A percentile compares a stretch with the other conserved stretches of the same genome.
phyloP scores from a whole-genome alignment of 2,329 filamentous ascomycete species.

The Monosporascus sp. region DNA sequence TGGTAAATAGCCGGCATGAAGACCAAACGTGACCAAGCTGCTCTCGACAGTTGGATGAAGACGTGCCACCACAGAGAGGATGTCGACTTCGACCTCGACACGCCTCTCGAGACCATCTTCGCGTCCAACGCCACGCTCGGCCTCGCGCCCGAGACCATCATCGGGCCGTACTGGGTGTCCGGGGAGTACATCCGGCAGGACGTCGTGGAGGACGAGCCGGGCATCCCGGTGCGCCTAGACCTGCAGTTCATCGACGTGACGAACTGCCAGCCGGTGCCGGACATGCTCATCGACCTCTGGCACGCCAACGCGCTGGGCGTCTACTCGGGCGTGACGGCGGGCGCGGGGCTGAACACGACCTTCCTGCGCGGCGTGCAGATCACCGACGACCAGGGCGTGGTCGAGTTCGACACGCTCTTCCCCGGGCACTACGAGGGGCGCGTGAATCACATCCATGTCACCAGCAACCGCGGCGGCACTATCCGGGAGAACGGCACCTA shows the following conservation, averaged over 20 bases:
- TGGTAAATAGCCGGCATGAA: constrained; percentile 11
- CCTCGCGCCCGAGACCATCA: constrained; percentile 17
- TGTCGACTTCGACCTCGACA: constrained; percentile 13
- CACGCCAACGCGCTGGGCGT: constrained; percentile 36
- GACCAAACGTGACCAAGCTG: constrained; percentile 14
- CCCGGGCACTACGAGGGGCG: constrained; percentile 42
- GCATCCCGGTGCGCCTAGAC: constrained; percentile 31
- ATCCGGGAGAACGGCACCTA: constrained; percentile 44
- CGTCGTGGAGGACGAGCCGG: constrained; percentile 27
- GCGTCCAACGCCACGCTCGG: constrained; percentile 15
- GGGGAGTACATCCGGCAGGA: constrained; percentile 30
- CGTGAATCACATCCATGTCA: constrained; percentile 33
- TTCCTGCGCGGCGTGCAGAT: constrained; percentile 40
- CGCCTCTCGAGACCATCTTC: constrained; percentile 15
- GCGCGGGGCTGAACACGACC: constrained; percentile 34
- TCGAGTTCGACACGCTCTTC: constrained; percentile 37
- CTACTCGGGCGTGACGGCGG: constrained; percentile 32
- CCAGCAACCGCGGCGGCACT: constrained; percentile 21
- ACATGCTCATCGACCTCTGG: constrained; percentile 31
- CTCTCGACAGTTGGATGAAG: constrained; percentile 13
- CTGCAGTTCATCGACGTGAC: constrained; percentile 30
- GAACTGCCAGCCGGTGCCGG: constrained; percentile 26
- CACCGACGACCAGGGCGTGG: constrained; percentile 35
- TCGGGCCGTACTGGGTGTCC: constrained; percentile 23
- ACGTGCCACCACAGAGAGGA: constrained; percentile 15